phyloP scores from a whole-genome alignment of 768 basidiomycete species.

The Suillus clintonianus region DNA sequence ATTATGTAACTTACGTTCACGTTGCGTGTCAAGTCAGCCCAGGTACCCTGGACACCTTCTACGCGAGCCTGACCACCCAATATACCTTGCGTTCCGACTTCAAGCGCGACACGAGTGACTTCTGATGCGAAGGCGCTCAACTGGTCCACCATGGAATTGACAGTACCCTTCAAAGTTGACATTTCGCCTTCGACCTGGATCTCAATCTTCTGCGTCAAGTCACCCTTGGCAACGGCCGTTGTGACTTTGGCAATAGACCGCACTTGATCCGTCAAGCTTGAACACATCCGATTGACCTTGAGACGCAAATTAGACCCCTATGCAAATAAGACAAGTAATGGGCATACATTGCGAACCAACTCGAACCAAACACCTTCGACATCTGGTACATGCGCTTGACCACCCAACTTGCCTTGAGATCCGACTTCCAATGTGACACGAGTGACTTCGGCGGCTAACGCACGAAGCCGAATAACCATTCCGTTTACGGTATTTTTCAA shows the following conservation, averaged over 20 bases:
- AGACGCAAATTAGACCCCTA: constrained; percentile 3
- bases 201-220: constrained; percentile 90
- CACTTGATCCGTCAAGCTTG: constrained; percentile 77
- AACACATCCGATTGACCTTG: constrained; percentile 80
- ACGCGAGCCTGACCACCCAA: constrained; percentile 90
- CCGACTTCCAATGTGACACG: constrained; percentile 85
- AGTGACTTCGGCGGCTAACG: constrained; percentile 80
- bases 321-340: neutral
- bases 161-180: constrained; percentile 78
- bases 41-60: constrained; percentile 90
- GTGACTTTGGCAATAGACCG: constrained; percentile 85
- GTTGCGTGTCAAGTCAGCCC: constrained; percentile 86
- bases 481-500: constrained; percentile 64
- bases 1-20: constrained; percentile 68
- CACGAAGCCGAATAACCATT: constrained; percentile 54
- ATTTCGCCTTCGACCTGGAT: constrained; percentile 90
- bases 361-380: constrained; percentile 93
- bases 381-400: constrained; percentile 84
- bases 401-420: constrained; percentile 86
- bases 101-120: constrained; percentile 79
- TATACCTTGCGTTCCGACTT: constrained; percentile 90
- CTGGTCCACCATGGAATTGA: constrained; percentile 95
- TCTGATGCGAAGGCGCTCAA: constrained; percentile 85
- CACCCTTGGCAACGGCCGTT: constrained; percentile 87
- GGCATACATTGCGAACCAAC: constrained; percentile 69